Base-by-base conservation (phyloP, 805 yeast species). In the Starmerella sp. region DNA sequence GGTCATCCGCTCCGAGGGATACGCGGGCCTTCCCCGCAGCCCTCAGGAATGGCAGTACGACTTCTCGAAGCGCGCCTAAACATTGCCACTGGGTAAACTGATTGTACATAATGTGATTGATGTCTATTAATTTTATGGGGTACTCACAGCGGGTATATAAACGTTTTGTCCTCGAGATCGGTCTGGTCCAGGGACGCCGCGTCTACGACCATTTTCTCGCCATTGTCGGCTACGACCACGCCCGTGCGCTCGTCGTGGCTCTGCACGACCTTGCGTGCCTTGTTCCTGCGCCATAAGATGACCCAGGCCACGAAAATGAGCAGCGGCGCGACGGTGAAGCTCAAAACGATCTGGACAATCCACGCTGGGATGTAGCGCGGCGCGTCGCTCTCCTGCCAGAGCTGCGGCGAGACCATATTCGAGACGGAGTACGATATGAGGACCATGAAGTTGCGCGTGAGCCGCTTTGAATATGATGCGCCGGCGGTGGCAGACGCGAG, bases 391-490 rank as follows among this genome's bases (percentile, higher is more conserved):
- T 66, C 65, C 45, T 67, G 65, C 61, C 77, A 78, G 4, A 79
- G 70, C 57, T 77, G 81, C 1, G 82, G 81, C 4, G 82, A 82
- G 51, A 74, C 66, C 54, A 76, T 69, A 81, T 39, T 39, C 5
- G 43, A 39, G 6, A 39, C 43, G 9, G 43, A 39, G 43, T 39
- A 39, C 5, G 43, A 6, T 11, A 39, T 39, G 6, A 39, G 29
- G 5, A 39, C 37, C 39, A 75, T 61, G 5, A 76, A 73, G 63
- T 72, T 75, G 2, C 71, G 74, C 1, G 76, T 71, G 46, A 71
- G 66, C 62, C 76, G 77, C 68, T 79, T 80, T 10, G 83, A 77
- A 60, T 74, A 75, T 11, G 83, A 83, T 6, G 77, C 74, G 52
- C 73, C 71, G 55, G 55, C 55, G 1, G 77, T 77, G 4, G 79